Base-by-base conservation (phyloP, 352 stramenopile species). In the Phytophthora pisi region DNA sequence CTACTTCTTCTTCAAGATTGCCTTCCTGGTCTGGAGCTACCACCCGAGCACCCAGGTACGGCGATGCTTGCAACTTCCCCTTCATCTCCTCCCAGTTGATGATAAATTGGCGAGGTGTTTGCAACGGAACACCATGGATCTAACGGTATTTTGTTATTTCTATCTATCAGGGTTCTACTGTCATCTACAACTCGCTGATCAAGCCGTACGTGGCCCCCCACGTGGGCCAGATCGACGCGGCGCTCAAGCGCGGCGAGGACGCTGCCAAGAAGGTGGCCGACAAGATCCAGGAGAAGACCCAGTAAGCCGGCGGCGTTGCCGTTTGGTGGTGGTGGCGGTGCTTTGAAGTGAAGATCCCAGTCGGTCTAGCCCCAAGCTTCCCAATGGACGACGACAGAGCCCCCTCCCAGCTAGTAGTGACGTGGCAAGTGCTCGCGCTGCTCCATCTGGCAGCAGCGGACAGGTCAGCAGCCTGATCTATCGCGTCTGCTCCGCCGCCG, bases 1-100 rank as follows among this genome's bases (percentile, higher is more conserved):
- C 72, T 95, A 95, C 78, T 95, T 93, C 69, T 88, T 95, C 57
- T 64, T 92, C 70, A 96, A 96, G 84, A 70, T 96, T 51, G 80
- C 57, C 26, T 96, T 96, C 82, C 75, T 96, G 8, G 81, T 96
- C 8, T 96, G 86, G 86, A 81, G 70, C 61, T 93, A 92, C 81
- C 86, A 93, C 72, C 89, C 89, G 51, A 84, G 60, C 70, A 95
- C 87, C 30, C 61, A 80, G 62, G 83, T 91, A 66, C 36, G 23
- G 6, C 11, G 9, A n/a, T 18, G 15, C 40, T 9, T 45, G 38
- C 46, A 13, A 5, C 0, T 5, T 34, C 2, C 28, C 9, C 28
- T 34, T 0, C 2, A 34, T 9, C 28, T 0, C 6, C 28, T 34
- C 28, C 28, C 28, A 34, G 28, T 34, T 34, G 28, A 34, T 34